phyloP scores from a whole-genome alignment of 371 early-diverging fungal genomes.

The Apophysomyces trapeziformis region DNA sequence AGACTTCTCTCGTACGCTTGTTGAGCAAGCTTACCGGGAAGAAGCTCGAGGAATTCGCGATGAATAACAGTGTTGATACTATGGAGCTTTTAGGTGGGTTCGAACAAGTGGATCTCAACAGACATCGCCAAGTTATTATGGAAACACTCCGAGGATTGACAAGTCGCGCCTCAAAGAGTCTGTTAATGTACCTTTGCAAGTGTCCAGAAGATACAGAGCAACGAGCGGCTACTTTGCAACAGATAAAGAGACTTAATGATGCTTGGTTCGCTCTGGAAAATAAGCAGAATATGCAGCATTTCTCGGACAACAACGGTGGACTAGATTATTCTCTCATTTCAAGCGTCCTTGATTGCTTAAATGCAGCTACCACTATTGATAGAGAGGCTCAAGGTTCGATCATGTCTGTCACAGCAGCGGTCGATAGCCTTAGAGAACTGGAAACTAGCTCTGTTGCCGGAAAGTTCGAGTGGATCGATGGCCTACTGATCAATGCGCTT shows the following conservation, averaged over 20 bases:
- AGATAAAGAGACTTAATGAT: slow-evolving; percentile 45
- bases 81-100: slow-evolving; percentile 97
- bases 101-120: slow-evolving; percentile 90
- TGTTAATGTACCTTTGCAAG: slow-evolving; percentile 34
- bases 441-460: slow-evolving; percentile 69
- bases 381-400: slow-evolving; percentile 23
- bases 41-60: slow-evolving; percentile 85
- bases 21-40: slow-evolving; percentile 85
- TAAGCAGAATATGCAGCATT: slow-evolving; percentile 31
- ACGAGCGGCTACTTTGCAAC: slow-evolving; percentile 27
- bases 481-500: slow-evolving; percentile 92
- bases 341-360: slow-evolving; percentile 35
- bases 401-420: slow-evolving; percentile 12
- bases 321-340: slow-evolving; percentile 44
- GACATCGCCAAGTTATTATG: slow-evolving; percentile 71
- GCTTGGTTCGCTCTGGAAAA: slow-evolving; percentile 46
- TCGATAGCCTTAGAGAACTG: slow-evolving; percentile 44
- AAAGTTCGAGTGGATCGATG: slow-evolving; percentile 97
- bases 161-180: slow-evolving; percentile 30
- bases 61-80: slow-evolving; percentile 95
- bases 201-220: slow-evolving; percentile 19
- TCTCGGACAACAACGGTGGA: slow-evolving; percentile 19
- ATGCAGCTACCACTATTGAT: slow-evolving; percentile 30
- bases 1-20: slow-evolving; percentile 85
- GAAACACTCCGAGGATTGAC: slow-evolving; percentile 38